Evolutionary conservation across 2,329 filamentous ascomycete species (phyloP).

Genomic region (Hirsutella thompsonii): DNA sequence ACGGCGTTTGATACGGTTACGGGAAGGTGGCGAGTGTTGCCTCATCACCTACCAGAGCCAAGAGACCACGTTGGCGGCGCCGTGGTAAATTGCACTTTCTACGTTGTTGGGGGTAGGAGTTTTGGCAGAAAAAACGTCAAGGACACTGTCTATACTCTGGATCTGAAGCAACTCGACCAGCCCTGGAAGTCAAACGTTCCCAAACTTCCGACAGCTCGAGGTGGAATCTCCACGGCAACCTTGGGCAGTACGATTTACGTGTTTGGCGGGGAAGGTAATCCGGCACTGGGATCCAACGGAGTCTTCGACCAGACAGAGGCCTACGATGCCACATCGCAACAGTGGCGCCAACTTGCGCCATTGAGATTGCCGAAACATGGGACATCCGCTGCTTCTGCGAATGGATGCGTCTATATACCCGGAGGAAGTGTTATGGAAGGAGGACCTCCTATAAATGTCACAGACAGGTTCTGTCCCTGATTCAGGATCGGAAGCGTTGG

Average conservation of each 20-base stretch:
- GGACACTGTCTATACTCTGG: neutral
- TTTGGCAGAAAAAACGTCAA: neutral
- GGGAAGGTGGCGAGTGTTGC: neutral
- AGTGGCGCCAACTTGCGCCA: neutral
- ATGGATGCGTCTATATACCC: neutral
- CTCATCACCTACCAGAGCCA: neutral
- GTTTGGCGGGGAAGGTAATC: neutral
- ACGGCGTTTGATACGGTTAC: neutral
- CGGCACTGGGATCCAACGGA: neutral
- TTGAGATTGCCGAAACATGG: neutral
- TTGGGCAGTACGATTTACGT: neutral
- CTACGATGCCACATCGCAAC: neutral
- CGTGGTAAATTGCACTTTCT: neutral
- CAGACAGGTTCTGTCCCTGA: neutral
- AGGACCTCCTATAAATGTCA: neutral
- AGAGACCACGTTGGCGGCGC: neutral
- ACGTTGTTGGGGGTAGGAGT: neutral
- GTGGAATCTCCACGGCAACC: neutral
- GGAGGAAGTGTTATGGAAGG: neutral
- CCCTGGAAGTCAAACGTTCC: neutral
- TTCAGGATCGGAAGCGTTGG: too few species aligned
- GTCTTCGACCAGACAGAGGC: neutral
- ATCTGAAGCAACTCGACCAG: neutral
- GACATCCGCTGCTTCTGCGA: neutral
- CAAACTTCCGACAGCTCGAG: neutral